phyloP scores from a whole-genome alignment of 1,284 basidiomycete genomes.

The Trichosporon asahii region DNA sequence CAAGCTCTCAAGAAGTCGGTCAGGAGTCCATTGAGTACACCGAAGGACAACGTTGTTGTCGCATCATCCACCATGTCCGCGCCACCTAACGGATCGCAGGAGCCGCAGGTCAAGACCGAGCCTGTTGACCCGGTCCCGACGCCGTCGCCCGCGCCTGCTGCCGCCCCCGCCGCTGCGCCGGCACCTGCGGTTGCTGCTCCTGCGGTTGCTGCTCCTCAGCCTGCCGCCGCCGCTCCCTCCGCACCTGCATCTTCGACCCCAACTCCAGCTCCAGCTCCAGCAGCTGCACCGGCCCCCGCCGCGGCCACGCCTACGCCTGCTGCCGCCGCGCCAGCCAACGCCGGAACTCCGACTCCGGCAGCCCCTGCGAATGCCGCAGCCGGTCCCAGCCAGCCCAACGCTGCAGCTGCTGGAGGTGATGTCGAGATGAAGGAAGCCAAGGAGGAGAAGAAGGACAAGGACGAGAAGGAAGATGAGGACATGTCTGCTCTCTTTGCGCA shows the following conservation, averaged over 20 bases:
- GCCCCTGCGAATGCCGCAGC: not conserved
- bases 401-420: not conserved
- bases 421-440: conserved; percentile 14
- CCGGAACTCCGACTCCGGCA: conserved; percentile 11
- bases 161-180: not conserved
- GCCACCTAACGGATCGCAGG: conserved; percentile 9
- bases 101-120: conserved; percentile 6
- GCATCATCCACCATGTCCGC: conserved; percentile 10
- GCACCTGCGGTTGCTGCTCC: not conserved
- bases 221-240: not conserved
- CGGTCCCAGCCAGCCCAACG: not conserved
- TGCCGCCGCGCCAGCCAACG: not conserved
- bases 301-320: too few relatives aligned
- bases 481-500: conserved; percentile 41
- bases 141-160: not conserved
- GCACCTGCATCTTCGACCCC: not conserved
- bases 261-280: not conserved
- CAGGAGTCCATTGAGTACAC: not conserved
- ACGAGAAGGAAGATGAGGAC: conserved; percentile 23
- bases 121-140: not conserved
- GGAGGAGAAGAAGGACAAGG: conserved; percentile 24
- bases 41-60: not conserved
- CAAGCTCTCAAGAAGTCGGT: not conserved
- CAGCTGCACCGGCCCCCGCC: not conserved
- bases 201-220: not conserved